Evolutionary conservation across 108 stramenopile genomes (phyloP).

Genomic region (Cylindrotheca closterium): DNA sequence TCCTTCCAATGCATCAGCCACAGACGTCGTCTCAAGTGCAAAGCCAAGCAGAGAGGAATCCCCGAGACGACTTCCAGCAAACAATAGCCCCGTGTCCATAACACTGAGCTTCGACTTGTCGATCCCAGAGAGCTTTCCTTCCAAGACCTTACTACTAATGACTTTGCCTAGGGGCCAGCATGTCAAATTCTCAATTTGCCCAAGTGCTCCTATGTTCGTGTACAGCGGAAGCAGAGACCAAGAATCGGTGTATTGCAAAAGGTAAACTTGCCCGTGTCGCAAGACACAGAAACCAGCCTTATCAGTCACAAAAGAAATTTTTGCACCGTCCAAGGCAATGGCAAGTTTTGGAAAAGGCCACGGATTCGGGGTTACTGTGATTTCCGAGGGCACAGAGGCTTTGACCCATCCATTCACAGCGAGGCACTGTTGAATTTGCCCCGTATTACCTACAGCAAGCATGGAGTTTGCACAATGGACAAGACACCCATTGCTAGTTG

Average conservation of each 20-base stretch:
- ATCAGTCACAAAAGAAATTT: conserved; percentile 44
- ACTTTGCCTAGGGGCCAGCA: conserved; percentile 30
- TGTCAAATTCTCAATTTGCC: conserved; percentile 59
- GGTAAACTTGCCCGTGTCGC: conserved; percentile 62
- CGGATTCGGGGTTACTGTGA: conserved; percentile 55
- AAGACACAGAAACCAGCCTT: conserved; percentile 60
- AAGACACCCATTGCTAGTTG: conserved; percentile 34
- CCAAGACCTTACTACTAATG: neutral
- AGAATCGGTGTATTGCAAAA: conserved; percentile 49
- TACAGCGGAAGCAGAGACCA: conserved; percentile 68
- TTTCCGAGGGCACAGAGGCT: conserved; percentile 48
- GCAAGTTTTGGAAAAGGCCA: conserved; percentile 70
- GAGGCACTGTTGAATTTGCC: conserved; percentile 59
- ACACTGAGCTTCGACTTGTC: conserved; percentile 3
- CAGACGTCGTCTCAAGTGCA: conserved; percentile 43
- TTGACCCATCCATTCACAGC: conserved; percentile 83
- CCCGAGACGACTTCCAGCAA: conserved; percentile 81
- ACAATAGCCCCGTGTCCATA: conserved; percentile 57
- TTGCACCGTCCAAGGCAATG: conserved; percentile 72
- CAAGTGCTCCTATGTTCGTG: conserved; percentile 61
- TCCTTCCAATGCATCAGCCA: conserved; percentile 30
- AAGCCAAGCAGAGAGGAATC: conserved; percentile 80
- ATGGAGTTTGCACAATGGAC: conserved; percentile 73
- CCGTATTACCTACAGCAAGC: conserved; percentile 57
- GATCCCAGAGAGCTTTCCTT: neutral